Base-by-base conservation (phyloP, 2,329 filamentous ascomycete species). In the Aspergillus neotritici region DNA sequence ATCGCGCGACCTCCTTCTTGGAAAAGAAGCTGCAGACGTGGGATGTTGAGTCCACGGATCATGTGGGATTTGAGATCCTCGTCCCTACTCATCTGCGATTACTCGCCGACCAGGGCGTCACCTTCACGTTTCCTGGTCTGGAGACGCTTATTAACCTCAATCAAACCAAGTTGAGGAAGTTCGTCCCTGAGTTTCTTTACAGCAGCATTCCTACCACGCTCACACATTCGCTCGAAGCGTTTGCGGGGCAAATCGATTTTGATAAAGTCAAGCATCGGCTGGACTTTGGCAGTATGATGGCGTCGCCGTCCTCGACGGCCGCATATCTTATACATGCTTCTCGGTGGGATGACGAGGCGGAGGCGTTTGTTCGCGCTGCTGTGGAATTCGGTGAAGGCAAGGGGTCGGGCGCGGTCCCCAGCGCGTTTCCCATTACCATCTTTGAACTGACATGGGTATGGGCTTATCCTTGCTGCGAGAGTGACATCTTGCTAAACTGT, bases 291-390 rank as follows among this genome's bases (percentile, higher is more conserved):
- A 55, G 54, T 5, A 65, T 70, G 51, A 56, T 69, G 51, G 65
- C 51, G 3, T 70, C 66, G 1, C 68, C 69, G 6, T 65, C 67
- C 1, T 64, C 68, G 1, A 71, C 68, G 1, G 68, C 67, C 0
- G 67, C 62, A 16, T 66, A 65, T 42, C 41, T 68, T 6, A 66
- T 67, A 48, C 41, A 63, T 30, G 41, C 49, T 4, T 49, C 51
- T 2, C 14, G 36, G 3, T 68, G 65, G 65, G 60, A 66, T 46
- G 41, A 55, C 5, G 58, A 64, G 11, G 55, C 61, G 1, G 64
- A 68, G 38, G 44, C 16, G 3, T 67, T 64, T 46, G 52, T 68
- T 4, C 50, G 48, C 3, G 34, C 44, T 15, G 56, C 57, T 1
- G 34, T 55, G 6, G 31, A 33, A 17, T 12, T 30, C 29, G 50